phyloP scores from a whole-genome alignment of 2,329 filamentous ascomycete genomes.

The Cladosporium phlei region DNA sequence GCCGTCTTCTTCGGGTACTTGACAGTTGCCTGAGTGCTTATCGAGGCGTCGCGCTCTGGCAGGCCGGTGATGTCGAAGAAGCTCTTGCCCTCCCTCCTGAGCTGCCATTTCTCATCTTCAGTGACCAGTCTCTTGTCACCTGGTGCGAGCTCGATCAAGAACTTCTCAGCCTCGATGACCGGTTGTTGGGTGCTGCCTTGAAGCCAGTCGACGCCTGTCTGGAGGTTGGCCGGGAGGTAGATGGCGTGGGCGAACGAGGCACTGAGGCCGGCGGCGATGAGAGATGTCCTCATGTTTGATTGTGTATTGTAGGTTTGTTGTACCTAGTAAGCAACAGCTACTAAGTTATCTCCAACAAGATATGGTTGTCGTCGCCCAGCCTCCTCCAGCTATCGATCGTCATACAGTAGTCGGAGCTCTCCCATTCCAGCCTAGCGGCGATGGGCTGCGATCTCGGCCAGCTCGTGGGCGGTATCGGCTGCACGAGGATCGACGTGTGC shows the following conservation, averaged over 20 bases:
- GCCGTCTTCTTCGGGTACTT: constrained; percentile 63
- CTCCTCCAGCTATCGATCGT: too few species aligned
- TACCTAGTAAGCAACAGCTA: too few species aligned
- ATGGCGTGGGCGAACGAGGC: constrained; percentile 21
- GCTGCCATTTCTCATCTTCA: constrained; percentile 90
- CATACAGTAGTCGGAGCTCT: too few species aligned
- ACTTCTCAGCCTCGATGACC: constrained; percentile 47
- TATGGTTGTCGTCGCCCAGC: neutral
- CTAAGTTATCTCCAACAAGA: too few species aligned
- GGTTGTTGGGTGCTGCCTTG: constrained; percentile 16
- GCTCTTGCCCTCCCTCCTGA: constrained; percentile 72
- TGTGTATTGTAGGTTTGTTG: too few species aligned
- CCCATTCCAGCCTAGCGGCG: neutral
- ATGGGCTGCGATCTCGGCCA: constrained; percentile 10
- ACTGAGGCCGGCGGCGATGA: constrained; percentile 18
- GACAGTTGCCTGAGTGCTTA: constrained; percentile 31
- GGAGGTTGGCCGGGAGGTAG: constrained; percentile 18
- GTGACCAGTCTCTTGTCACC: constrained; percentile 82
- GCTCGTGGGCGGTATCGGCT: neutral
- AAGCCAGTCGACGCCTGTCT: constrained; percentile 18
- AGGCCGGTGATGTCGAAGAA: constrained; percentile 94
- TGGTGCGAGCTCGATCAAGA: constrained; percentile 77
- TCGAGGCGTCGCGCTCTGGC: constrained; percentile 46
- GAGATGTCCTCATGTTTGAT: constrained; percentile 23
- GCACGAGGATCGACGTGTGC: neutral